Evolutionary conservation across 2,329 filamentous ascomycete genomes (phyloP), one percentile per base, ranked within the genome.

Genomic region (Geosmithia flava): DNA sequence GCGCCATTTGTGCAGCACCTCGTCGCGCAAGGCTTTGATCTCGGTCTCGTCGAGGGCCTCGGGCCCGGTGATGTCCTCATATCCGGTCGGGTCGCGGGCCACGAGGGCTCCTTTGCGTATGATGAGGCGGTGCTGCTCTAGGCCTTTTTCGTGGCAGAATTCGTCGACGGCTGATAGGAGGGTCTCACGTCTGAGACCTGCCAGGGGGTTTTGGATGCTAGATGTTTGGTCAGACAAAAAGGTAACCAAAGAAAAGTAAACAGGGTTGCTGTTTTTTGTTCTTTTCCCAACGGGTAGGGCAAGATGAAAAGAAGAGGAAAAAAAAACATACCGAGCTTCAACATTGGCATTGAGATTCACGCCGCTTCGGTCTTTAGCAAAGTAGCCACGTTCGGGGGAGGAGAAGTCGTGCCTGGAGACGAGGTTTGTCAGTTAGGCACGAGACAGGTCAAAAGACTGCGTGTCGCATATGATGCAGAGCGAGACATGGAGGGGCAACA

Each of bases 51-150:
- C 66, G 2, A 90, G 71, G 11, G 77, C 74, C 46, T 76, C 66
- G 47, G 76, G 66, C 53, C 75, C 74, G 3, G 62, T 64, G 41
- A 88, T 71, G 33, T 72, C 67, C 49, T 86, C 81, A 59, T 68
- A 85, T 29, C 71, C 69, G 8, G 68, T 66, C 0, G 84, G 84
- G 54, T 83, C 78, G 60, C 87, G 83, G 2, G 86, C 86, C 17
- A 89, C 75, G 11, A 91, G 70, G 3, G 85, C 87, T 33, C 84
- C 86, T 56, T 82, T 83, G 47, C 75, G 70, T 47, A 89, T 70
- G 16, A 83, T 58, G 3, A 68, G 64, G 3, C 78, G 64, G 53
- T 83, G 72, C 48, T 83, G 75, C 2, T 67, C 62, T 23, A 89
- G 69, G 20, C 71, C 71, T 54, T 83, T 76, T 42, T 73, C 65